Base-by-base conservation (phyloP, 139 green algal species). In the Haematococcus lacustris region DNA sequence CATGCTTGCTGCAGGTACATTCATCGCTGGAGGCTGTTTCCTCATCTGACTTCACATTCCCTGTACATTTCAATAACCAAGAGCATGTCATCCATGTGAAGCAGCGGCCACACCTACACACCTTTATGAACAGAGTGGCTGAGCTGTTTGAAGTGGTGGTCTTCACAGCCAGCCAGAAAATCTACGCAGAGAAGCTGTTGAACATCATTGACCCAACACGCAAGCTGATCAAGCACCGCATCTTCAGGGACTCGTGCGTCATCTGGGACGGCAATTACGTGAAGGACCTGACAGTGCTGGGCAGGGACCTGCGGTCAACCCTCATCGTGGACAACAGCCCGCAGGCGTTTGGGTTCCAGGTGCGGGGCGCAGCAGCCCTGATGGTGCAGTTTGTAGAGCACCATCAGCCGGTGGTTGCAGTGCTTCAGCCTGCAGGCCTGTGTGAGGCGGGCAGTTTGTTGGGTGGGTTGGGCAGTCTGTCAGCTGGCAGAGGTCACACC, bases 301-400 rank as follows among this genome's bases (percentile, higher is more conserved):
- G 94, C 9, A 78, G 94, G 7, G 94, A 98, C 78, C 83, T 98
- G 61, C 65, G 71, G 4, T 82, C 88, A 63, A 94, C 90, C 39
- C 71, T 93, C 57, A 98, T 98, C 47, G 80, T 98, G 1, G 94
- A 98, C 85, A 97, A 97, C 87, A 93, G 85, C 0, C 92, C 91
- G 23, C 88, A 92, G 69, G 69, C 67, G 0, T 96, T 95, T 83
- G 88, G 91, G 13, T 96, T 93, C 64, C 91, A 96, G 83, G 75
- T 84, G 73, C 2, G 47, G n/a, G 17, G 23, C 57, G n/a, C n/a
- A n/a, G n/a, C n/a, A n/a, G n/a, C n/a, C n/a, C n/a, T n/a, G n/a
- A n/a, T n/a, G n/a, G n/a, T n/a, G n/a, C n/a, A n/a, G n/a, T n/a
- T n/a, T n/a, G n/a, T n/a, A n/a, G n/a, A n/a, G n/a, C n/a, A n/a